Evolutionary conservation across 495 filamentous ascomycete species (phyloP), one percentile per base, ranked within the genome.

Genomic region (Penicillium bialowiezense): DNA sequence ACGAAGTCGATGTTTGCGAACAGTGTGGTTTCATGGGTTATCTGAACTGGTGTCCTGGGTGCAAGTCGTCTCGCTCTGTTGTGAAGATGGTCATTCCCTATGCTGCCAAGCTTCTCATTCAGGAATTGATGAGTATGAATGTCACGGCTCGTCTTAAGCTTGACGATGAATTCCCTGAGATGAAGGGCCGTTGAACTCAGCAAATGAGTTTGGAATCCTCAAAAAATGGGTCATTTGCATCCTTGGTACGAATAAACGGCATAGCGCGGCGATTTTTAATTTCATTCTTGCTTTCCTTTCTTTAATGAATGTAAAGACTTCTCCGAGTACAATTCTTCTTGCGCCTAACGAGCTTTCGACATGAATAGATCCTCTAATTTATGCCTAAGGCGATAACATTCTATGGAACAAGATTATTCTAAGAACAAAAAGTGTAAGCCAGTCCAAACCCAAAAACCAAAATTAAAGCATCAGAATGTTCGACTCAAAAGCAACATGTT

Each of bases 61-160:
- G 93, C 70, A 82, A 87, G 70, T 90, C 84, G 42, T 89, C 86
- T 19, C 77, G 83, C 29, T 80, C 83, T 6, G 88, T 97, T 9
- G 84, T 85, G 6, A 85, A 86, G 70, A 91, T 99, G 88, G 90
- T 82, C 41, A 95, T 99, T 73, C 93, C 93, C n/a, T 99, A 99
- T 68, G 93, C 95, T 5, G 95, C 95, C 3, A 99, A 99, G 79
- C 70, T 99, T 61, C 72, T 99, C 42, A 88, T 99, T 28, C 93
- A 99, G 74, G 93, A 99, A 70, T 65, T 99, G 60, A 79, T 95
- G 65, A 95, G 89, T 69, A 99, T 99, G 93, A 97, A 97, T 65
- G 88, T 99, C 12, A 86, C 89, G 48, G 89, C 91, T 37, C 76
- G 83, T 44, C 69, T 97, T 68, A 85, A 86, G 73, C 64, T 97